Evolutionary conservation across 768 basidiomycete genomes (phyloP), one percentile per base, ranked within the genome.

Genomic region (Mycena maculata): DNA sequence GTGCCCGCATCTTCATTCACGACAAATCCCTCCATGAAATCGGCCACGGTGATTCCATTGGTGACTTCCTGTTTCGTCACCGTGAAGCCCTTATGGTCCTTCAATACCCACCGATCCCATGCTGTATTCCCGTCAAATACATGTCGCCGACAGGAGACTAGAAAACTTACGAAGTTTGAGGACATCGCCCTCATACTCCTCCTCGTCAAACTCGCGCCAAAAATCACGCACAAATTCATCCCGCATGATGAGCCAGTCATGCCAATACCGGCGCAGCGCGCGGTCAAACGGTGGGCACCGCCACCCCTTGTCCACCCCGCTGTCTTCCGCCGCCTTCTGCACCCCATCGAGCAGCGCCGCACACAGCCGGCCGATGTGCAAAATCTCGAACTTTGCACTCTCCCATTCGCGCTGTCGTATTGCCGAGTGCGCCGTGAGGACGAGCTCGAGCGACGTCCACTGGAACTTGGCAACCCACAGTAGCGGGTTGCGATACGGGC

Each of bases 261-360:
- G 72, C 67, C 78, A 81, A 68, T 81, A 82, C 65, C 83, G 73
- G 39, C 75, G 76, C 50, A 84, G 65, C 16, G 80, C 79, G 5
- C 83, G 73, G 76, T 84, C 82, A 56, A 84, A 82, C 72, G 75
- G 79, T 18, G 76, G 60, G 65, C 78, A 76, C 49, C 83, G 73
- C 83, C 83, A 84, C 36, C 49, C 55, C 64, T 71, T 76, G 45
- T 76, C 76, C 72, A 82, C 74, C 5, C 72, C 77, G 20, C 28
- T 16, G 25, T 28, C 45, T 12, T 9, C 28, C 25, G 18, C 16
- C 28, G 39, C 16, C 52, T 12, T 22, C n/a, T 23, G 57, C 23
- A 41, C 39, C n/a, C 11, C 44, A 36, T 13, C 28, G 16, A 60
- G 44, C 3, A 60, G 45, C 23, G 8, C 36, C 12, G 16, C 28